Conservation (phyloP, 305 asterid species). For the Fraxinus paxiana region DNA sequence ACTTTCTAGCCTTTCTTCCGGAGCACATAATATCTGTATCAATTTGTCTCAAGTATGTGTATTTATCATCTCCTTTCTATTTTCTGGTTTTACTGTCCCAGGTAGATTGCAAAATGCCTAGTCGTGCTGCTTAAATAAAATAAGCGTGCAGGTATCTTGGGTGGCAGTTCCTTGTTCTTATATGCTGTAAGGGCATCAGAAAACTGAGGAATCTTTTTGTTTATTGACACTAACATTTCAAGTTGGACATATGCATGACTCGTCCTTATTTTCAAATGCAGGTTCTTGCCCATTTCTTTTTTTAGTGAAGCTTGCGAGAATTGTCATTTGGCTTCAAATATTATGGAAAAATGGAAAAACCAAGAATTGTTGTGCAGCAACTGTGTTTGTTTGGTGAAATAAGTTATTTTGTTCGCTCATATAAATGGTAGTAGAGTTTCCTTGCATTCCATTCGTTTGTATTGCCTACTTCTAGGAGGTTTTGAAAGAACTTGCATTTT, state of each 20-base stretch:
- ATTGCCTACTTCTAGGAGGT: constrained; percentile 4
- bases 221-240: background rate
- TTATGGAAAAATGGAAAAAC: constrained; percentile 16
- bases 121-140: constrained; percentile 59
- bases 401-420: constrained; percentile 11
- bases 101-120: constrained; percentile 1
- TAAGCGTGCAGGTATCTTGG: constrained; percentile 54
- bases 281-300: constrained; percentile 26
- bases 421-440: background rate
- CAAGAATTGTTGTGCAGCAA: constrained; percentile 28
- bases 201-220: background rate
- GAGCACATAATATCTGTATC: background rate
- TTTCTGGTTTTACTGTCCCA: background rate
- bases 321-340: constrained; percentile 18
- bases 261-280: constrained; percentile 25
- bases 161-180: constrained; percentile 46
- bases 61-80: background rate
- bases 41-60: background rate
- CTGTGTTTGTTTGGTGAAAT: constrained; percentile 24
- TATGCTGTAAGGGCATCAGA: constrained; percentile 47
- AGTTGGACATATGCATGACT: background rate
- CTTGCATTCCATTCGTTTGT: background rate
- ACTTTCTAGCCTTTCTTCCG: background rate
- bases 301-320: constrained; percentile 34
- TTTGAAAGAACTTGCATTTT: background rate